A percentile compares a stretch with the other conserved stretches of the same genome.
Conservation (phyloP, 2,329 filamentous ascomycete genomes). For the Aspergillus sp. region DNA sequence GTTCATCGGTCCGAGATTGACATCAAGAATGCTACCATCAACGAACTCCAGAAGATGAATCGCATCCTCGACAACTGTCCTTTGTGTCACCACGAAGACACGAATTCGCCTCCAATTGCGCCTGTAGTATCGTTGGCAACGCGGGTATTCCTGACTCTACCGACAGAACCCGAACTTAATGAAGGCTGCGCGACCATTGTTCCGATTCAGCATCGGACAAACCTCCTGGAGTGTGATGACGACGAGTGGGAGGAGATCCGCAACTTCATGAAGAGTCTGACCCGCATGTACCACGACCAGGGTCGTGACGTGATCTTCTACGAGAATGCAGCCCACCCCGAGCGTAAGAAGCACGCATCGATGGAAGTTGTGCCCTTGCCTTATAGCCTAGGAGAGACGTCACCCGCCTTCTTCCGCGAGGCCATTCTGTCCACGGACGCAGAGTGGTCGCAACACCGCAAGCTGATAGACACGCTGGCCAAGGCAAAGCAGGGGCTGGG, state of each 20-base stretch:
- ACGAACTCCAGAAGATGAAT: constrained; percentile 87
- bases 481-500: constrained; percentile 64
- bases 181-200: constrained; percentile 84
- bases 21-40: constrained; percentile 81
- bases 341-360: constrained; percentile 76
- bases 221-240: constrained; percentile 95
- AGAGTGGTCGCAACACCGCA: constrained; percentile 94
- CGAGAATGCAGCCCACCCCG: constrained; percentile 85
- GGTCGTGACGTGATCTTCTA: constrained; percentile 94
- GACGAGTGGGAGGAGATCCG: constrained; percentile 99
- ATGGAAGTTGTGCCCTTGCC: constrained; percentile 85
- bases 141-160: constrained; percentile 80
- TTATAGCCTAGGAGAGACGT: constrained; percentile 84
- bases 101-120: constrained; percentile 70
- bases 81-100: constrained; percentile 89
- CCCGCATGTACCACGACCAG: constrained; percentile 89
- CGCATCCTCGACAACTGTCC: constrained; percentile 82
- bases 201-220: constrained; percentile 79
- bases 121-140: constrained; percentile 84
- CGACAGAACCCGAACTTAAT: constrained; percentile 83
- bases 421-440: constrained; percentile 84
- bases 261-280: constrained; percentile 98
- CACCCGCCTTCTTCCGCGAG: constrained; percentile 92
- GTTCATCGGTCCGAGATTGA: constrained; percentile 86
- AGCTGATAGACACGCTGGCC: constrained; percentile 79